Evolutionary conservation across 768 basidiomycete species (phyloP).

Genomic region (Phanerodontia chrysosporium): DNA sequence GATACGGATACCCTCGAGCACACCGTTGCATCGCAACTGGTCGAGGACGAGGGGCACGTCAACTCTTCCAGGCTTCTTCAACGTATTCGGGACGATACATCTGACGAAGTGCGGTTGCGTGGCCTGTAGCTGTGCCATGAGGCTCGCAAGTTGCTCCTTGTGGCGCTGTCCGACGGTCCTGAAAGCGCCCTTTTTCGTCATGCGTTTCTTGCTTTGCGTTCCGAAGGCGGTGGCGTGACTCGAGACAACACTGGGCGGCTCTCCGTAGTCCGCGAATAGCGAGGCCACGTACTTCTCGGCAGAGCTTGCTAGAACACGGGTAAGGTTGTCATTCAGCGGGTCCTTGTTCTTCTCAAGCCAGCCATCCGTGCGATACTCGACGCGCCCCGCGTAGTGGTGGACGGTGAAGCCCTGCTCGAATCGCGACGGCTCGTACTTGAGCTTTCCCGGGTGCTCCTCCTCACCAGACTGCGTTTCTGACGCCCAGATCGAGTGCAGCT

Average conservation of each 20-base stretch:
- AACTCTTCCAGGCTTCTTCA: conserved; percentile 87
- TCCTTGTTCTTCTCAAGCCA: conserved; percentile 99
- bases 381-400: conserved; percentile 93
- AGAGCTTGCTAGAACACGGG: conserved; percentile 80
- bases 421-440: conserved; percentile 81
- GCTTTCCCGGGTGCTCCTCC: conserved; percentile 63
- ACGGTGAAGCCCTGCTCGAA: conserved; percentile 95
- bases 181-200: conserved; percentile 93
- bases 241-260: conserved; percentile 32
- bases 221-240: conserved; percentile 36
- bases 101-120: conserved; percentile 98
- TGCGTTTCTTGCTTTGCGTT: conserved; percentile 58
- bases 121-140: conserved; percentile 87
- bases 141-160: conserved; percentile 87
- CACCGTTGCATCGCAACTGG: conserved; percentile 97
- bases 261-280: conserved; percentile 81
- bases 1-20: conserved; percentile 96
- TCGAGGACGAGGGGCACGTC: conserved; percentile 95
- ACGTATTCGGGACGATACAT: conserved; percentile 92
- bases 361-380: conserved; percentile 92
- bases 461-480: conserved; percentile 39
- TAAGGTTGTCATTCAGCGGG: conserved; percentile 93
- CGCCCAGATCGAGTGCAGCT: conserved; percentile 79
- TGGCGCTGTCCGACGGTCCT: conserved; percentile 93
- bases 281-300: conserved; percentile 75